Evolutionary conservation across 768 basidiomycete genomes (phyloP), one percentile per base, ranked within the genome.

Genomic region (Agaricus sinodeliciosus): DNA sequence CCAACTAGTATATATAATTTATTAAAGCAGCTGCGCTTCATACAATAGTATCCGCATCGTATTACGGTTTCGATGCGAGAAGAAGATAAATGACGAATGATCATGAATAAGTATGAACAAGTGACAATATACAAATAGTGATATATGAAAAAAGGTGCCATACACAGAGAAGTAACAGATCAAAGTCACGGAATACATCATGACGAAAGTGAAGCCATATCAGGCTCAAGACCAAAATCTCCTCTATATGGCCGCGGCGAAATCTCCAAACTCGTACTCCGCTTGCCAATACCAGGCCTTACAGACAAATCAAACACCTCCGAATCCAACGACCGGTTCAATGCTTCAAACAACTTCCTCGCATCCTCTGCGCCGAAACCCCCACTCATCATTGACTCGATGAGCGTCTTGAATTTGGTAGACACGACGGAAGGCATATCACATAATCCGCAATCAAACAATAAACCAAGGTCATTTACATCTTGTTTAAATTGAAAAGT

Each of bases 341-440:
- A 61, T 9, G 76, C 74, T 55, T 80, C 78, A 50, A 79, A 78
- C 43, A 78, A 64, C 47, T 73, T 74, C 9, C 74, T 69, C 1
- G 76, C 64, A 46, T 74, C 76, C 35, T 81, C 75, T 0, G 77
- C 77, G n/a, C 67, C 69, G 56, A 78, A 78, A 25, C 68, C 70
- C 26, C 75, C 74, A 2, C 67, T 58, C 0, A 60, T 67, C 78
- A 81, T 80, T n/a, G 74, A 72, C 35, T 68, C 70, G 9, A 74
- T 70, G 9, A 81, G 63, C 0, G 73, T 64, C 36, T 70, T 72
- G 53, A 78, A 63, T 51, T 76, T 78, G 1, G 55, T 48, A 3
- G 39, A 22, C 9, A 48, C 45, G 7, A 54, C 39, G 9, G 18
- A 42, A 4, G 52, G 52, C 43, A 75, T 72, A 26, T 68, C 60